A percentile compares a stretch with the other conserved stretches of the same genome.
These are phyloP conservation scores for Silene coronaria DNA, from an alignment of 179 eudicot species.

Conservation along the genomic window DNA sequence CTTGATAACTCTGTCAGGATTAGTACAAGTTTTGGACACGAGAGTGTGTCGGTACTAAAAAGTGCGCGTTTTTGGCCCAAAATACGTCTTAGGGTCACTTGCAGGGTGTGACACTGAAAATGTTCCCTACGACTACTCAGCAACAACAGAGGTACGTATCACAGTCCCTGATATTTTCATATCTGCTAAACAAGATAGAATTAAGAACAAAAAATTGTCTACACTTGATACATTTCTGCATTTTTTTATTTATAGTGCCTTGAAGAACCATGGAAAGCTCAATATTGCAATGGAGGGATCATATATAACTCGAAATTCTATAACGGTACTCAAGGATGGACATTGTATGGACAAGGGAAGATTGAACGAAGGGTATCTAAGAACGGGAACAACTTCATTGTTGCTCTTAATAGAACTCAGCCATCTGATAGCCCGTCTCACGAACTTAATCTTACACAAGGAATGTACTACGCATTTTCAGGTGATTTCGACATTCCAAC, in stretches of 20 bases:
- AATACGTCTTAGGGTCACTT: not conserved
- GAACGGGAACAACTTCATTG: constrained; percentile 35
- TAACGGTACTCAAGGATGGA: constrained; percentile 40
- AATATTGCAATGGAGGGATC: constrained; percentile 44
- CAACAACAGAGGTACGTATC: constrained; percentile 40
- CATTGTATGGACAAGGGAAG: constrained; percentile 31
- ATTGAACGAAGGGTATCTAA: constrained; percentile 26
- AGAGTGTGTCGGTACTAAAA: not conserved
- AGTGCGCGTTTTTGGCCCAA: not conserved
- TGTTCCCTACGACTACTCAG: constrained; percentile 38
- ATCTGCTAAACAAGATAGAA: not conserved
- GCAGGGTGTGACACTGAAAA: constrained; percentile 32
- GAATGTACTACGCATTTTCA: constrained; percentile 42
- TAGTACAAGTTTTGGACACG: not conserved
- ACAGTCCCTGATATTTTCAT: not conserved
- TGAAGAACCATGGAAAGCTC: constrained; percentile 39
- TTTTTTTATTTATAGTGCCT: constrained; percentile 31
- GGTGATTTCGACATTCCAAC: constrained; percentile 20
- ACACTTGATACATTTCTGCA: not conserved
- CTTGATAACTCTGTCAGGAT: not conserved
- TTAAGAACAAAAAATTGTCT: too few relatives aligned
- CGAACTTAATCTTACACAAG: constrained; percentile 29
- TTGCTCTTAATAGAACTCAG: constrained; percentile 35
- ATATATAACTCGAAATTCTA: constrained; percentile 38
- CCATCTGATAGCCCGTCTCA: constrained; percentile 41